Evolutionary conservation across 305 asterid genomes (phyloP).

Genomic region (Plantago coronopus): DNA sequence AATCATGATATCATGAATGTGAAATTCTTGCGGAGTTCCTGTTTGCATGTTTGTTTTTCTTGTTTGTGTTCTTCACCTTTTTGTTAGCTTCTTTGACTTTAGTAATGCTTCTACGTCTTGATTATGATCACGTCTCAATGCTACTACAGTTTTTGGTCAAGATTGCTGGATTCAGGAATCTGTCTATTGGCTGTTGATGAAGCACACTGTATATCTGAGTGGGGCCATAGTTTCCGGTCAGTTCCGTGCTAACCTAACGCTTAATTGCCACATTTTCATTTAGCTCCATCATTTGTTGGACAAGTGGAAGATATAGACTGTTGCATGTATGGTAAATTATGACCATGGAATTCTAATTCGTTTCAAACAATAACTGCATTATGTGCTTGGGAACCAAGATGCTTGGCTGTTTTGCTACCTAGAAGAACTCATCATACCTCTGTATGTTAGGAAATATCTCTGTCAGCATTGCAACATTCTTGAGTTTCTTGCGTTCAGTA

Average conservation of each 20-base stretch:
- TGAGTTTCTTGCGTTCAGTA: background rate
- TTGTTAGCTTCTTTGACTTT: background rate
- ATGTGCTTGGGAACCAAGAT: constrained; percentile 7
- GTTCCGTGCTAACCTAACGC: constrained; percentile 12
- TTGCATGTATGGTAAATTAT: background rate
- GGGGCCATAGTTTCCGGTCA: constrained; percentile 95
- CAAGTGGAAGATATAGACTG: constrained; percentile 13
- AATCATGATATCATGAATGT: background rate
- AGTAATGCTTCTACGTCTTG: constrained; percentile 5
- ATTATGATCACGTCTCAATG: constrained; percentile 16
- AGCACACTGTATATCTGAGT: constrained; percentile 96
- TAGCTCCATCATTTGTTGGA: constrained; percentile 15
- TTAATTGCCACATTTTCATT: constrained; percentile 5
- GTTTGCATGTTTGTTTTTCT: background rate
- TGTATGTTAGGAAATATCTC: constrained; percentile 3
- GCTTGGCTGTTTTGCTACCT: background rate
- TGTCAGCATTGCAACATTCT: too few relatives aligned
- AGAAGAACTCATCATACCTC: constrained; percentile 2
- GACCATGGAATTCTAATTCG: background rate
- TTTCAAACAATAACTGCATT: constrained; percentile 12
- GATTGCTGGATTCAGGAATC: constrained; percentile 61
- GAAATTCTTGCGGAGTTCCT: background rate
- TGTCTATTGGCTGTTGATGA: constrained; percentile 94
- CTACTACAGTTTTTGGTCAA: constrained; percentile 84
- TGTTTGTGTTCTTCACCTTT: background rate